Percentiles rank a stretch among this genome's conserved stretches.
Conservation (phyloP, 495 filamentous ascomycete genomes). For the Aspergillus bridgeri region DNA sequence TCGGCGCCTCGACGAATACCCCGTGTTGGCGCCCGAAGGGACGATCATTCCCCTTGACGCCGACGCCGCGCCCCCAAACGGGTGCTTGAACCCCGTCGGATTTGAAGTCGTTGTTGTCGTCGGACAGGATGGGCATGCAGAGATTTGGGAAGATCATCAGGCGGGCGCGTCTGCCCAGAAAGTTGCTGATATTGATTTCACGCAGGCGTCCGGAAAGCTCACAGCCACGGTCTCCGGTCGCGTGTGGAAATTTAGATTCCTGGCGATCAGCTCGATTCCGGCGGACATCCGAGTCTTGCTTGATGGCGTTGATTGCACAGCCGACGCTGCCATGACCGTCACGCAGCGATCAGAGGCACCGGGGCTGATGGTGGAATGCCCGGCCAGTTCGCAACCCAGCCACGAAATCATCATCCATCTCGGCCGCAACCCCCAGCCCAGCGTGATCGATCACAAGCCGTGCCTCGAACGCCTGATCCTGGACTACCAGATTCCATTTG, state of each 20-base stretch:
- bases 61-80: conserved; percentile 34
- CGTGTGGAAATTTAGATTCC: conserved; percentile 16
- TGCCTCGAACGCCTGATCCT: conserved; percentile 32
- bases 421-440: conserved; percentile 32
- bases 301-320: conserved; percentile 22
- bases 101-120: conserved; percentile 51
- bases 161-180: background rate
- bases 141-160: conserved; percentile 37
- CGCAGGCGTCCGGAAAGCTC: background rate
- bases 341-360: conserved; percentile 16
- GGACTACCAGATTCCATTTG: conserved; percentile 40
- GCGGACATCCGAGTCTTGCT: conserved; percentile 22
- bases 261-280: conserved; percentile 23
- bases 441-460: conserved; percentile 23
- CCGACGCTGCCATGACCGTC: conserved; percentile 19
- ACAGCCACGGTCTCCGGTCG: background rate
- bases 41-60: conserved; percentile 51
- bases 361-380: conserved; percentile 4
- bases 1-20: conserved; percentile 39
- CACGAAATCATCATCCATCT: conserved; percentile 25
- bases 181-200: conserved; percentile 5
- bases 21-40: conserved; percentile 52
- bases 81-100: conserved; percentile 31
- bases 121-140: conserved; percentile 45
- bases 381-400: conserved; percentile 6